Evolutionary conservation across 352 stramenopile species (phyloP).

Genomic region (Phytophthora pistaciae): DNA sequence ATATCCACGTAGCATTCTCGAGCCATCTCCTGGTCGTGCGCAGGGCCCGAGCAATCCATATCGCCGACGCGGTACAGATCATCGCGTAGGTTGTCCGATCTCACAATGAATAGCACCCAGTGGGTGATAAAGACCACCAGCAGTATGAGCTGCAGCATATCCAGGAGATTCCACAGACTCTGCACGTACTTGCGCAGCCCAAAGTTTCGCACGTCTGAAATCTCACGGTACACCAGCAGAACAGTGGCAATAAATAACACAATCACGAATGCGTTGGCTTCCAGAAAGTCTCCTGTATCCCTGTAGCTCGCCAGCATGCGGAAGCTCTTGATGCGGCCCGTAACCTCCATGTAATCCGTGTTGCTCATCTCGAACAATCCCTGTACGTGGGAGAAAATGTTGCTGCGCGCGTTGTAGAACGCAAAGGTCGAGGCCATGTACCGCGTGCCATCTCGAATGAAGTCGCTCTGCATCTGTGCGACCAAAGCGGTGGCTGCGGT

Average conservation of each 20-base stretch:
- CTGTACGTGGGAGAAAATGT: conserved; percentile 82
- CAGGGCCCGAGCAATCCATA: conserved; percentile 56
- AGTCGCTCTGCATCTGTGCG: conserved; percentile 58
- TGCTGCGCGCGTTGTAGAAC: conserved; percentile 82
- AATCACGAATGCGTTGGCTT: conserved; percentile 69
- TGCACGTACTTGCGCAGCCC: conserved; percentile 73
- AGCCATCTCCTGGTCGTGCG: conserved; percentile 53
- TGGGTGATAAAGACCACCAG: conserved; percentile 69
- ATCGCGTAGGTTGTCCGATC: conserved; percentile 58
- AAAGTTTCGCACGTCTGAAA: conserved; percentile 57
- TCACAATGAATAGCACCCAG: conserved; percentile 67
- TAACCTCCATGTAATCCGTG: conserved; percentile 84
- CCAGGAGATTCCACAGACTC: conserved; percentile 83
- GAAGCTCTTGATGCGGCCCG: conserved; percentile 75
- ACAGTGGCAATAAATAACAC: conserved; percentile 64
- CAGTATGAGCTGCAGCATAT: conserved; percentile 77
- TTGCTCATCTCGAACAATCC: conserved; percentile 81
- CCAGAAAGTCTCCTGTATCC: conserved; percentile 48
- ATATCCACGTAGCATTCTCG: conserved; percentile 69
- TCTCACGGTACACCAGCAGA: conserved; percentile 60
- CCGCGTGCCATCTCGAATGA: conserved; percentile 68
- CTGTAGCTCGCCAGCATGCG: conserved; percentile 68
- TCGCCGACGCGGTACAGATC: conserved; percentile 60
- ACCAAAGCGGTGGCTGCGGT: conserved; percentile 55
- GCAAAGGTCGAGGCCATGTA: conserved; percentile 72